A percentile compares a stretch with the other conserved stretches of the same genome.
These are phyloP conservation scores for Phytophthora idaei DNA, from an alignment of 352 stramenopile genomes.

Conservation along the genomic window DNA sequence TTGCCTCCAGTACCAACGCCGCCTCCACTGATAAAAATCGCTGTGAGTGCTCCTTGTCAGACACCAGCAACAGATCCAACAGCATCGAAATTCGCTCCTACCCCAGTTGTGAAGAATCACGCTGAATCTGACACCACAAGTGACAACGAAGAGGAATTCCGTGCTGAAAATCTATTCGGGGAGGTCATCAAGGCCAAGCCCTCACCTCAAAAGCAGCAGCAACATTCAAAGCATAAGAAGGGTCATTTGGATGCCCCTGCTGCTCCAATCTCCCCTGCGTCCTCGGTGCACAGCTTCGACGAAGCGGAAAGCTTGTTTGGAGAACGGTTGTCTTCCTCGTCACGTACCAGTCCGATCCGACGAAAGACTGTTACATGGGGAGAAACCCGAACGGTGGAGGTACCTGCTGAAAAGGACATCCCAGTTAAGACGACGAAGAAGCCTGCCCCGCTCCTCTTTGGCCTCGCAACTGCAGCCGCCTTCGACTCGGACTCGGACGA, in stretches of 20 bases:
- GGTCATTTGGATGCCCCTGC: neutral
- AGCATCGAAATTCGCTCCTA: neutral
- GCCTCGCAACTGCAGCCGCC: slow-evolving; percentile 52
- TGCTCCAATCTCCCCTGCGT: slow-evolving; percentile 11
- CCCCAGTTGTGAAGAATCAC: slow-evolving; percentile 2
- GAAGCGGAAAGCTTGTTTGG: slow-evolving; percentile 63
- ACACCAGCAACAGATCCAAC: neutral
- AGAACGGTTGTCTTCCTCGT: slow-evolving; percentile 34
- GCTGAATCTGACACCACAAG: slow-evolving; percentile 11
- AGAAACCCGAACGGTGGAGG: slow-evolving; percentile 18
- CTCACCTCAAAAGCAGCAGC: neutral
- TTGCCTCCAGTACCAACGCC: neutral
- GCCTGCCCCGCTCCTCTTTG: slow-evolving; percentile 57
- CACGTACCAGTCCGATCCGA: slow-evolving; percentile 7
- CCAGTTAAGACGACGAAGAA: slow-evolving; percentile 18
- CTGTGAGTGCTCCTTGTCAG: slow-evolving; percentile 1
- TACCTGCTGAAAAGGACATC: slow-evolving; percentile 1
- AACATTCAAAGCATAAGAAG: neutral
- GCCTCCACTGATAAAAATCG: slow-evolving; percentile 10
- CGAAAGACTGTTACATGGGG: slow-evolving; percentile 43
- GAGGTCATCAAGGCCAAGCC: slow-evolving; percentile 10
- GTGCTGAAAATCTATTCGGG: slow-evolving; percentile 30
- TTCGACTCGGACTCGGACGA: slow-evolving; percentile 66
- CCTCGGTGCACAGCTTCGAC: slow-evolving; percentile 36
- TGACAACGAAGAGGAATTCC: slow-evolving; percentile 23